These are phyloP conservation scores for Boeremia exigua DNA, from an alignment of 2,329 filamentous ascomycete genomes.

Conservation along the genomic window DNA sequence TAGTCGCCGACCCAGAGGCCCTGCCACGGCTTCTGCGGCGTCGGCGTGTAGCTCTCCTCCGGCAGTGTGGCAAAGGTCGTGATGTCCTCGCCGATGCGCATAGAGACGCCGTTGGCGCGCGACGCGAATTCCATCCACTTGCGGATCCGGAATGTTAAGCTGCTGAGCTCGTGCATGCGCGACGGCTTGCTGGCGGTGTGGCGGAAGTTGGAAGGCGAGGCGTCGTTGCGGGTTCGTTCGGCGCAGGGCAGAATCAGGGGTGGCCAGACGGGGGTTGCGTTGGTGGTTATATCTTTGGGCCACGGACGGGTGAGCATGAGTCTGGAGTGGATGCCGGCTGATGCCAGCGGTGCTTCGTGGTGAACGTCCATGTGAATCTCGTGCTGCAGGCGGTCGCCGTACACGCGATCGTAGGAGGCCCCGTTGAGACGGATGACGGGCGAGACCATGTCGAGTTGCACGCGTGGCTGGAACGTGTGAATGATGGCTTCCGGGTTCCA, in stretches of 20 bases:
- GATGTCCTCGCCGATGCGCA: constrained; percentile 60
- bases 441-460: constrained; percentile 75
- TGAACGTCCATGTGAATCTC: constrained; percentile 59
- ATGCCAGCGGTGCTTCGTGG: constrained; percentile 21
- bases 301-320: constrained; percentile 68
- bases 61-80: constrained; percentile 76
- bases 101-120: constrained; percentile 36
- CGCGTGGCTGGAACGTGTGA: constrained; percentile 72
- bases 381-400: constrained; percentile 53
- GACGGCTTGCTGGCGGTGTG: constrained; percentile 58
- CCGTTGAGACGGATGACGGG: constrained; percentile 62
- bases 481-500: constrained; percentile 71
- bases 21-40: constrained; percentile 77
- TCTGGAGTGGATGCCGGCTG: constrained; percentile 63
- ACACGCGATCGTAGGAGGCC: constrained; percentile 32
- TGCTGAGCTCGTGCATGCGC: constrained; percentile 64
- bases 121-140: constrained; percentile 74
- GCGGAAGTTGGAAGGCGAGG: constrained; percentile 51
- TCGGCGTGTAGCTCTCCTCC: constrained; percentile 78
- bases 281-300: constrained; percentile 51
- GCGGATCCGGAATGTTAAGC: constrained; percentile 71
- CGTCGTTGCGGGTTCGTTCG: constrained; percentile 61
- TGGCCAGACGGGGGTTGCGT: constrained; percentile 69
- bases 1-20: constrained; percentile 96
- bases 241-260: constrained; percentile 71